These are phyloP conservation scores for Plasmodiophora brassicae DNA, from an alignment of 208 protist genomes.

Conservation along the genomic window DNA sequence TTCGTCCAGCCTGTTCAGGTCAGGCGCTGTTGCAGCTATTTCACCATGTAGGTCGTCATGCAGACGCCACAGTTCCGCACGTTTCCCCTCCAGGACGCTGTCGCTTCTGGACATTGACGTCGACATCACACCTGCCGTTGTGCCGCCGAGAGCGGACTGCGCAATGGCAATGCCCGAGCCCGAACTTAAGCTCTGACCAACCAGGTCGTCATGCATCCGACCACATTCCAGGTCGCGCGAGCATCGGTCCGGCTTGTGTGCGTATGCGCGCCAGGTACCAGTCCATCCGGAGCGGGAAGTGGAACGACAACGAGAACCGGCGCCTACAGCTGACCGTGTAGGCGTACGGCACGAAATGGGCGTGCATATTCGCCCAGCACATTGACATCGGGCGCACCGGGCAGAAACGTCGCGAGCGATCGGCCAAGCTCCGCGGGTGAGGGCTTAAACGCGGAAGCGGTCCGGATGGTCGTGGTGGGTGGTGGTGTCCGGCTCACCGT, in stretches of 20 bases:
- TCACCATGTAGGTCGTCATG: too few species aligned
- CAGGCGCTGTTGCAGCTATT: too few species aligned
- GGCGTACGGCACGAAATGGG: constrained; percentile 5
- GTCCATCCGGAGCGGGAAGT: background rate
- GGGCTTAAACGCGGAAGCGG: background rate
- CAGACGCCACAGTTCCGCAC: too few species aligned
- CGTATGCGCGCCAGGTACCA: background rate
- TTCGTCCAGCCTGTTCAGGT: too few species aligned
- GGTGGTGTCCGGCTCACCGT: background rate
- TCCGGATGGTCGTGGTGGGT: too few species aligned
- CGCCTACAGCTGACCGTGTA: background rate
- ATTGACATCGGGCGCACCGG: background rate
- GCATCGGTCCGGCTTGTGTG: background rate
- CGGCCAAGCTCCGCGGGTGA: background rate
- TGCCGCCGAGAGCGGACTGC: too few species aligned
- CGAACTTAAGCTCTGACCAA: background rate
- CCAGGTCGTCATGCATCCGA: background rate
- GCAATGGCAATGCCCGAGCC: too few species aligned
- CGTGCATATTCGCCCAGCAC: background rate
- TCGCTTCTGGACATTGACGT: too few species aligned
- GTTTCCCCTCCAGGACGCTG: too few species aligned
- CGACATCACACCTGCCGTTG: too few species aligned
- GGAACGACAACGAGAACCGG: background rate
- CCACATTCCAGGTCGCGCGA: background rate
- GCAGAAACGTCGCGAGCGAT: background rate